Evolutionary conservation across 2,329 filamentous ascomycete genomes (phyloP).

Genomic region (Neonectria punicea): DNA sequence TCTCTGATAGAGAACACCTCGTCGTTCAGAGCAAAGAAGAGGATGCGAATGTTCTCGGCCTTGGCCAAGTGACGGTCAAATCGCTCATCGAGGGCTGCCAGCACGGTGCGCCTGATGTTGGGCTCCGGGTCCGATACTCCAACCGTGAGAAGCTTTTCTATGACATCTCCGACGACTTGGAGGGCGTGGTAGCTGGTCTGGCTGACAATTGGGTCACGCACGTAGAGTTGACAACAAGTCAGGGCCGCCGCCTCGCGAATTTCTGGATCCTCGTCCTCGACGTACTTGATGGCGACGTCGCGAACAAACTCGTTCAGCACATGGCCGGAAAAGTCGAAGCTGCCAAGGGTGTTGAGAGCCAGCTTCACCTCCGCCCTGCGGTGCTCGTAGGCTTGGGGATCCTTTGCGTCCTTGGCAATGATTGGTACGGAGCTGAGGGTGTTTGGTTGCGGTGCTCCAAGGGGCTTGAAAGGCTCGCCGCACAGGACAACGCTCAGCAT

Average conservation of each 20-base stretch:
- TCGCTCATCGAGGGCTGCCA: conserved; percentile 88
- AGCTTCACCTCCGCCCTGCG: conserved; percentile 89
- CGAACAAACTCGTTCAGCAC: conserved; percentile 98
- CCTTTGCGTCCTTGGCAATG: conserved; percentile 87
- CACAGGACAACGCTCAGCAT: conserved; percentile 95
- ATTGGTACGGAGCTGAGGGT: conserved; percentile 83
- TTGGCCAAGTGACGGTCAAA: conserved; percentile 98
- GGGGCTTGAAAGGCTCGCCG: conserved; percentile 88
- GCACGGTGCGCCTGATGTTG: conserved; percentile 87
- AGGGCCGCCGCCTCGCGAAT: conserved; percentile 94
- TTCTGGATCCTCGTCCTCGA: conserved; percentile 93
- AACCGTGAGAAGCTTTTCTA: conserved; percentile 94
- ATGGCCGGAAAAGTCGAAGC: conserved; percentile 93
- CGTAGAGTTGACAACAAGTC: conserved; percentile 97
- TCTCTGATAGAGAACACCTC: conserved; percentile 93
- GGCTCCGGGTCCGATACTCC: conserved; percentile 92
- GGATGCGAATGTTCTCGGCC: conserved; percentile 93
- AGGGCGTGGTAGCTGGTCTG: conserved; percentile 98
- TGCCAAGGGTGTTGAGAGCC: conserved; percentile 94
- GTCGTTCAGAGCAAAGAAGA: conserved; percentile 96
- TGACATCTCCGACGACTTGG: conserved; percentile 96
- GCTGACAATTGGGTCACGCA: conserved; percentile 96
- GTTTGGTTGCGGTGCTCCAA: conserved; percentile 88
- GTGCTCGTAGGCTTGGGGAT: conserved; percentile 82
- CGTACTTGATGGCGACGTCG: conserved; percentile 97